These are phyloP conservation scores for Mycena leptocephala DNA, from an alignment of 768 basidiomycete species.

Conservation along the genomic window DNA sequence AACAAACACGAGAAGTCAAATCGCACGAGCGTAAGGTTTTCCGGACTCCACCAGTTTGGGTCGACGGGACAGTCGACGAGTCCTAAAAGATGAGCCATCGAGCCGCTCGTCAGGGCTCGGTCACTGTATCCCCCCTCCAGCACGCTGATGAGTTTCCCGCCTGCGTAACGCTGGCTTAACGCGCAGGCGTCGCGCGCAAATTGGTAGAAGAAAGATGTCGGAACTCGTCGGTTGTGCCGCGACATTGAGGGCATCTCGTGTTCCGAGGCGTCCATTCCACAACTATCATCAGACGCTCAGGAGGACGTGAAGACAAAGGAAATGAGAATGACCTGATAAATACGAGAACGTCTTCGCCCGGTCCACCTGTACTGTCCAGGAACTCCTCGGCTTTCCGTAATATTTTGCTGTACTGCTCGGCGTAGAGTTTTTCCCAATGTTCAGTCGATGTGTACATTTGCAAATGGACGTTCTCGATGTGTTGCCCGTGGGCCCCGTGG, in stretches of 20 bases:
- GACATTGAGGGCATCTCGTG: constrained; percentile 95
- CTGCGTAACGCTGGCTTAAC: constrained; percentile 77
- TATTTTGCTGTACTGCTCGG: constrained; percentile 72
- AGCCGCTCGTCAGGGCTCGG: constrained; percentile 86
- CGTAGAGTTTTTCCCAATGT: constrained; percentile 84
- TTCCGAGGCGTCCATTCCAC: constrained; percentile 95
- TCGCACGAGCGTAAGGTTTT: constrained; percentile 73
- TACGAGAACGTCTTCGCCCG: constrained; percentile 81
- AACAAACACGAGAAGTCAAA: constrained; percentile 2
- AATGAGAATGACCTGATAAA: constrained; percentile 81
- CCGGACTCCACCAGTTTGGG: constrained; percentile 74
- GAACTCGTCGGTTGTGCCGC: constrained; percentile 91
- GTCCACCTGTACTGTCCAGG: constrained; percentile 74
- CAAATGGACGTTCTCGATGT: constrained; percentile 91
- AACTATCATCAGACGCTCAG: constrained; percentile 61
- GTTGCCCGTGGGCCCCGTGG: constrained; percentile 87
- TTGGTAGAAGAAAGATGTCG: constrained; percentile 86
- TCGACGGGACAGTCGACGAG: constrained; percentile 60
- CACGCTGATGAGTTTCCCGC: constrained; percentile 86
- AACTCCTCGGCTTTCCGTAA: constrained; percentile 82
- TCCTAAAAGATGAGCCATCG: constrained; percentile 87
- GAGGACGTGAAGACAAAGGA: neutral
- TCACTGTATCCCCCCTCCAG: constrained; percentile 98
- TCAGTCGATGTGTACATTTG: constrained; percentile 78
- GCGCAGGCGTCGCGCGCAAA: constrained; percentile 82